Conservation (phyloP, 257 asterid genomes). For the Solanum tarijense region DNA sequence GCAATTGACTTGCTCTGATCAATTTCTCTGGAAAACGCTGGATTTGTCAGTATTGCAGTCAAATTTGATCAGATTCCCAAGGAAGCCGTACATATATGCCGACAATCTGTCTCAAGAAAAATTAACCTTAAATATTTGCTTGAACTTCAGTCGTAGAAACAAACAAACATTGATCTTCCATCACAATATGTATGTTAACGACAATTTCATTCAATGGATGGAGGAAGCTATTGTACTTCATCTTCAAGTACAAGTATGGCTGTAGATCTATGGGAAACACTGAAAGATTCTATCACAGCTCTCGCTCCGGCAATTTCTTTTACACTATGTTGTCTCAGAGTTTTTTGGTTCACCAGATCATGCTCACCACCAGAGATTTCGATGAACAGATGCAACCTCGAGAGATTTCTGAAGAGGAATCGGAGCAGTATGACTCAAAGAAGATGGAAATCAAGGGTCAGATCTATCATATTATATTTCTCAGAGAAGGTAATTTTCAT, state of each 20-base stretch:
- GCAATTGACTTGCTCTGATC: too few species aligned
- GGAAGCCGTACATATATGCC: too few species aligned
- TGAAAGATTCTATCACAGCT: slow-evolving; percentile 32
- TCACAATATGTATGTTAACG: neutral
- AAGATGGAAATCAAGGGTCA: slow-evolving; percentile 22
- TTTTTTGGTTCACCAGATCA: slow-evolving; percentile 43
- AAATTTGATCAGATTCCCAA: too few species aligned
- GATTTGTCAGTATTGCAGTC: too few species aligned
- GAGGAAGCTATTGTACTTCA: neutral
- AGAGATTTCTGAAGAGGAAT: slow-evolving; percentile 39
- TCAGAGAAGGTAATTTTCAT: slow-evolving; percentile 51
- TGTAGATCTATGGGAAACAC: slow-evolving; percentile 51
- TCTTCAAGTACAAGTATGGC: slow-evolving; percentile 26
- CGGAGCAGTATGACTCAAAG: slow-evolving; percentile 26
- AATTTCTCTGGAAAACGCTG: too few species aligned
- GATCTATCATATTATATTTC: slow-evolving; percentile 78
- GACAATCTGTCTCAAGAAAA: too few species aligned
- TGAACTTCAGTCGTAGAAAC: too few species aligned
- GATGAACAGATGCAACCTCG: slow-evolving; percentile 80
- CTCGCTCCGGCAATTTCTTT: neutral
- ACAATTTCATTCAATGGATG: neutral
- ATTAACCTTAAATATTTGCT: too few species aligned
- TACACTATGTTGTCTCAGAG: slow-evolving; percentile 31
- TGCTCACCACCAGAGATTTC: slow-evolving; percentile 5
- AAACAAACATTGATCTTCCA: too few species aligned